Evolutionary conservation across 768 basidiomycete genomes (phyloP).

Genomic region (Suillus alpinus): DNA sequence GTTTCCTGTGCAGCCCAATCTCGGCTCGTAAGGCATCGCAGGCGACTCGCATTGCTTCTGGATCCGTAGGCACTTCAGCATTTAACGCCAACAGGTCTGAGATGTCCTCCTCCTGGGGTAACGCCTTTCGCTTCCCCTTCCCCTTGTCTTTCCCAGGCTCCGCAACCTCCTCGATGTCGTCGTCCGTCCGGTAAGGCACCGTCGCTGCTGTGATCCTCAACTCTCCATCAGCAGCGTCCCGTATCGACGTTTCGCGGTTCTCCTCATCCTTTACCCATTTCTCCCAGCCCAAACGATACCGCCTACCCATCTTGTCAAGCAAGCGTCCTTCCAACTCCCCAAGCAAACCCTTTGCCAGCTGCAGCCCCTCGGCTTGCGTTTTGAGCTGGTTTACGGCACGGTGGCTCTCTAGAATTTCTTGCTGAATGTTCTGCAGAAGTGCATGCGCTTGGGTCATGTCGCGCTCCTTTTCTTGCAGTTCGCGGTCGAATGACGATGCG

Average conservation of each 20-base stretch:
- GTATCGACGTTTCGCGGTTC: conserved; percentile 65
- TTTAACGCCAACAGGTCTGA: conserved; percentile 63
- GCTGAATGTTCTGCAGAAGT: conserved; percentile 80
- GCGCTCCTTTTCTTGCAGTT: conserved; percentile 87
- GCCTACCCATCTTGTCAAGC: conserved; percentile 70
- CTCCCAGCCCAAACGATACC: conserved; percentile 87
- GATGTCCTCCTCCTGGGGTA: conserved; percentile 52
- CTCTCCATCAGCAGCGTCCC: conserved; percentile 59
- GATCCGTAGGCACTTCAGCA: conserved; percentile 54
- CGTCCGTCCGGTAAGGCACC: conserved; percentile 45
- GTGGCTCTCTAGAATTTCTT: conserved; percentile 86
- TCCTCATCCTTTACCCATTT: conserved; percentile 91
- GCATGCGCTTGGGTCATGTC: conserved; percentile 89
- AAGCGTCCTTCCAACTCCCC: conserved; percentile 65
- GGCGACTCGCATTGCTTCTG: conserved; percentile 47
- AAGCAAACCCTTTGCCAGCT: conserved; percentile 56
- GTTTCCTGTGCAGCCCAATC: conserved; percentile 59
- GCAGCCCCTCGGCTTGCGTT: conserved; percentile 62
- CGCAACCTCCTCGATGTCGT: conserved; percentile 39
- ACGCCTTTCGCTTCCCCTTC: conserved; percentile 56
- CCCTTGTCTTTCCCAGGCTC: conserved; percentile 41
- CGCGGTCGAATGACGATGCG: conserved; percentile 87
- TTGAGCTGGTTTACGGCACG: conserved; percentile 70
- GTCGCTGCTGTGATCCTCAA: conserved; percentile 46
- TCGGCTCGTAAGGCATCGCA: conserved; percentile 68